Percentiles rank a stretch among this genome's conserved stretches.
phyloP scores from a whole-genome alignment of 257 asterid species.

The Fraxinus quadrangulata region DNA sequence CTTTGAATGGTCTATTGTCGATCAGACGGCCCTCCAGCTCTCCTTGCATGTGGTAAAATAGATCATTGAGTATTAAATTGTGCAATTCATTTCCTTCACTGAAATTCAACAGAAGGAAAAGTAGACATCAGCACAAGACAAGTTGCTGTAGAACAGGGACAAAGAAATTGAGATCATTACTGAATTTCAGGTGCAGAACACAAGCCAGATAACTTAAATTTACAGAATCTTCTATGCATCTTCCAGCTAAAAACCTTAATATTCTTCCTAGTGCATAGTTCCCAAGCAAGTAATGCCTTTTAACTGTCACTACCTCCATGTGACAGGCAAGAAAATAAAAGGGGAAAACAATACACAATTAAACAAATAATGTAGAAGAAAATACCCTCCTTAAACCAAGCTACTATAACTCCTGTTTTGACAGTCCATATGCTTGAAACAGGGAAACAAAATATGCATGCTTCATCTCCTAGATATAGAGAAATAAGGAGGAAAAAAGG shows the following conservation, averaged over 20 bases:
- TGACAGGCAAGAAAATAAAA: not conserved
- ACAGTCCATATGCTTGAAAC: constrained; percentile 7
- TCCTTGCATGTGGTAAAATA: constrained; percentile 86
- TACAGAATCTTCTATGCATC: not conserved
- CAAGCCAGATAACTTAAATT: not conserved
- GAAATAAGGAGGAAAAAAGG: not conserved
- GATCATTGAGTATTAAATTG: constrained; percentile 67
- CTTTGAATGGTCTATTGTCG: constrained; percentile 74
- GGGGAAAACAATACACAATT: constrained; percentile 5
- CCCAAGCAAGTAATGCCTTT: not conserved
- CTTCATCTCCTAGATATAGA: not conserved
- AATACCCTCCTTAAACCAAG: not conserved
- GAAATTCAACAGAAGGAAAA: constrained; percentile 30
- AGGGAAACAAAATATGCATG: not conserved
- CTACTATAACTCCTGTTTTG: not conserved
- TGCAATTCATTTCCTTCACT: constrained; percentile 77
- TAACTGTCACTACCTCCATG: not conserved
- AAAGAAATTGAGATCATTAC: not conserved
- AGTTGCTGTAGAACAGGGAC: not conserved
- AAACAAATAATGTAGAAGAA: not conserved
- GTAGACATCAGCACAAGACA: constrained; percentile 4
- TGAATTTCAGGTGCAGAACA: not conserved
- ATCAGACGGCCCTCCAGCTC: constrained; percentile 89
- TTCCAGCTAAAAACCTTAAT: not conserved
- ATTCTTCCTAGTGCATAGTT: not conserved